Conservation (phyloP, 2,329 filamentous ascomycete genomes). For the Thelonectria discophora region DNA sequence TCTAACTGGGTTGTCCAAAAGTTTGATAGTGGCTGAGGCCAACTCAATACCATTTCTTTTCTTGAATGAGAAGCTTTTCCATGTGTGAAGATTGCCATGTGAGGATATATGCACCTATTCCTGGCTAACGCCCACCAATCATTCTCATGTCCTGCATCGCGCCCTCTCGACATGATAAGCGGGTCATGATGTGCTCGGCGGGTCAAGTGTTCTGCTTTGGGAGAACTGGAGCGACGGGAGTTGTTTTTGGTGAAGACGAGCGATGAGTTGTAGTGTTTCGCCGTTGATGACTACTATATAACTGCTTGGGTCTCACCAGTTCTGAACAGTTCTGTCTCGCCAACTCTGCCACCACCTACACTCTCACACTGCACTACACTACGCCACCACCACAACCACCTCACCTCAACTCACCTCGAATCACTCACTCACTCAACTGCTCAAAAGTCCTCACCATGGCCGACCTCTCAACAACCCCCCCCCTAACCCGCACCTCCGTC, state of each 20-base stretch:
- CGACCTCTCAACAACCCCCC: constrained; percentile 62
- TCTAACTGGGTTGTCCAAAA: constrained; percentile 39
- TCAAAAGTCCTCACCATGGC: constrained; percentile 54
- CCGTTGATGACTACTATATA: neutral
- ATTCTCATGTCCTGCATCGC: neutral
- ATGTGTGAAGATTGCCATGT: neutral
- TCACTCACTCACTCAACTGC: neutral
- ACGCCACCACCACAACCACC: neutral
- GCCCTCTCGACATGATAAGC: constrained; percentile 20
- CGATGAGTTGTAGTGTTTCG: neutral
- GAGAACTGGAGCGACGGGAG: constrained; percentile 4
- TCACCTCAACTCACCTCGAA: neutral
- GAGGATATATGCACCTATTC: neutral
- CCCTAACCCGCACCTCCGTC: constrained; percentile 78
- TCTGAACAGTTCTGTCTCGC: neutral
- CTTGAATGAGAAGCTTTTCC: neutral
- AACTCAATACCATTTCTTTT: constrained; percentile 28
- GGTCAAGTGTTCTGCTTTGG: neutral
- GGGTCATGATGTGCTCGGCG: constrained; percentile 12
- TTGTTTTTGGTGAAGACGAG: constrained; percentile 6
- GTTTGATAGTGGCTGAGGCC: constrained; percentile 35
- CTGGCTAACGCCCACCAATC: neutral
- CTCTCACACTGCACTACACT: neutral
- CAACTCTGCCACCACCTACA: neutral
- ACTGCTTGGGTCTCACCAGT: neutral